These are phyloP conservation scores for Russula sp. DNA, from an alignment of 768 basidiomycete genomes.

Conservation along the genomic window DNA sequence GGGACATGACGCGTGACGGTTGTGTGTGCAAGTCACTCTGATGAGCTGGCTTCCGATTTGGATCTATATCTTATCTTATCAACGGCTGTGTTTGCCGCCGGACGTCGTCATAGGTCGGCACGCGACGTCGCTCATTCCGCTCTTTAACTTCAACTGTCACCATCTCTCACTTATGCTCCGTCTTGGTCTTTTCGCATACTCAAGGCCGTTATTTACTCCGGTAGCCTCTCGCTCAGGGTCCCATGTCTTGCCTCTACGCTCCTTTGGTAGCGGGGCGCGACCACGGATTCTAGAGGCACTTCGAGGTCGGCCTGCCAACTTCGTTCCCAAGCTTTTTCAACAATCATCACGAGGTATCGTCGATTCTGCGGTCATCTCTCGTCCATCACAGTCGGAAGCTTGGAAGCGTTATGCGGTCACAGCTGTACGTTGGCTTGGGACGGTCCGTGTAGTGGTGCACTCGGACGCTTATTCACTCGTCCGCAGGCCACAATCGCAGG, in stretches of 20 bases:
- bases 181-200: constrained; percentile 23
- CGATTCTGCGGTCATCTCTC: constrained; percentile 41
- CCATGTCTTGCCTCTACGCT: constrained; percentile 25
- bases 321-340: constrained; percentile 27
- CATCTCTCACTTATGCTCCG: constrained; percentile 27
- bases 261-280: constrained; percentile 30
- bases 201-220: constrained; percentile 26
- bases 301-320: constrained; percentile 29
- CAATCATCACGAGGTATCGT: constrained; percentile 40
- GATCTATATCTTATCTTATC: constrained; percentile 18
- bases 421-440: constrained; percentile 36
- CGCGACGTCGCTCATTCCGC: neutral
- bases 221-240: constrained; percentile 25
- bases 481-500: constrained; percentile 65
- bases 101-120: constrained; percentile 11
- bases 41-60: neutral
- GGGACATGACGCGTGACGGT: constrained; percentile 50
- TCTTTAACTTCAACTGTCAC: constrained; percentile 9
- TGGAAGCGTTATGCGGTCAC: constrained; percentile 50
- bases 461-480: constrained; percentile 8
- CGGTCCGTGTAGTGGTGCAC: neutral
- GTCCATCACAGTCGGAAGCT: constrained; percentile 35
- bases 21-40: neutral
- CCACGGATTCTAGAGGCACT: constrained; percentile 31
- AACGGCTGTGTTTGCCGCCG: neutral